These are phyloP conservation scores for Nannizzia gypsea DNA, from an alignment of 2,329 filamentous ascomycete species.

Conservation along the genomic window DNA sequence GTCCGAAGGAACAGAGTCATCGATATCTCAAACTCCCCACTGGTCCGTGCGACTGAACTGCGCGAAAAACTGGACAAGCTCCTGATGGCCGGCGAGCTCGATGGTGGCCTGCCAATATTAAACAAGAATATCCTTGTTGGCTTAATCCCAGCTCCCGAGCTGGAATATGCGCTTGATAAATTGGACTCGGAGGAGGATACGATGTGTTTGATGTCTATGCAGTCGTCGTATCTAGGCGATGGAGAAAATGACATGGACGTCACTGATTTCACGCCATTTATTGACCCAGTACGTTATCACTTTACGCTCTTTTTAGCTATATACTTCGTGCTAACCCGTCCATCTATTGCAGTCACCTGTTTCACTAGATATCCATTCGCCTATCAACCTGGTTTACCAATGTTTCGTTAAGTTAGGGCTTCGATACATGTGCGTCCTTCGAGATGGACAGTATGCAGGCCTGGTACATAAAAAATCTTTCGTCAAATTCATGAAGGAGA, in stretches of 20 bases:
- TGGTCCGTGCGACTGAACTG: slow-evolving; percentile 64
- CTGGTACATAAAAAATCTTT: slow-evolving; percentile 97
- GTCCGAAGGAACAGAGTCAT: slow-evolving; percentile 67
- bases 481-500: slow-evolving; percentile 80
- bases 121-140: slow-evolving; percentile 70
- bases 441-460: slow-evolving; percentile 74
- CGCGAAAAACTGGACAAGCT: slow-evolving; percentile 70
- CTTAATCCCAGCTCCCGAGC: slow-evolving; percentile 82
- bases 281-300: slow-evolving; percentile 63
- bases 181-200: slow-evolving; percentile 59
- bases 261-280: slow-evolving; percentile 79
- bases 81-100: slow-evolving; percentile 76
- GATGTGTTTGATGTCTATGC: slow-evolving; percentile 70
- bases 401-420: slow-evolving; percentile 90
- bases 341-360: slow-evolving; percentile 54
- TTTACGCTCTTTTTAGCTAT: not conserved
- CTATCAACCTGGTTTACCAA: slow-evolving; percentile 92
- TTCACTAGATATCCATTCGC: slow-evolving; percentile 73
- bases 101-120: slow-evolving; percentile 81
- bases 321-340: slow-evolving; percentile 5
- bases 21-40: slow-evolving; percentile 71
- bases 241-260: slow-evolving; percentile 51
- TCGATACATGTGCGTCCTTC: slow-evolving; percentile 80
- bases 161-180: slow-evolving; percentile 83
- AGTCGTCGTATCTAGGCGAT: slow-evolving; percentile 45